Evolutionary conservation across 805 yeast genomes (phyloP).

Genomic region (Ogataea pignaliae): DNA sequence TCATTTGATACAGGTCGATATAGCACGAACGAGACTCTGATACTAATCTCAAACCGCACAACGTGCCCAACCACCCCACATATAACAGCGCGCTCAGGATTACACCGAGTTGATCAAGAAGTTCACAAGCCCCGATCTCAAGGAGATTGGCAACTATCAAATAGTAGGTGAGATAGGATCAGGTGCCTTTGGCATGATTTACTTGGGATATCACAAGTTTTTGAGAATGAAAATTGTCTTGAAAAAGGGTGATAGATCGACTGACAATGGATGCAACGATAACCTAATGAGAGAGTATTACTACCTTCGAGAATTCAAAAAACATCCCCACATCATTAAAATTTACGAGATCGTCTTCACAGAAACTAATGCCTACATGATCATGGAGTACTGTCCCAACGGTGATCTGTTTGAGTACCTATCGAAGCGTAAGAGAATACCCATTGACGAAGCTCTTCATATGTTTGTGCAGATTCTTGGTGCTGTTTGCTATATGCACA

Average conservation of each 20-base stretch:
- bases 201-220: conserved; percentile 72
- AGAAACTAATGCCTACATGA: conserved; percentile 80
- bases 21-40: neutral
- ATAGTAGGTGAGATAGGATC: conserved; percentile 77
- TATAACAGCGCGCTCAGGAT: conserved; percentile 28
- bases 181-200: conserved; percentile 91
- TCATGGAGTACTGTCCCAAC: conserved; percentile 83
- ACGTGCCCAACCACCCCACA: conserved; percentile 1
- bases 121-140: conserved; percentile 37
- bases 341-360: conserved; percentile 83
- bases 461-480: conserved; percentile 64
- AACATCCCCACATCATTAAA: conserved; percentile 78
- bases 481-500: conserved; percentile 70
- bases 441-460: conserved; percentile 43
- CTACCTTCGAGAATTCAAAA: conserved; percentile 71
- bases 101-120: conserved; percentile 34
- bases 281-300: conserved; percentile 87
- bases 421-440: conserved; percentile 46
- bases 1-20: neutral
- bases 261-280: conserved; percentile 57
- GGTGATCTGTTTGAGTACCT: conserved; percentile 70
- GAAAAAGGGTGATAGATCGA: conserved; percentile 54
- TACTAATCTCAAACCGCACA: neutral
- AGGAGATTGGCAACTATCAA: conserved; percentile 76
- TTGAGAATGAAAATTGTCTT: conserved; percentile 77